Base-by-base conservation (phyloP, 805 yeast genomes). In the Zygoascus flipseniorum region DNA sequence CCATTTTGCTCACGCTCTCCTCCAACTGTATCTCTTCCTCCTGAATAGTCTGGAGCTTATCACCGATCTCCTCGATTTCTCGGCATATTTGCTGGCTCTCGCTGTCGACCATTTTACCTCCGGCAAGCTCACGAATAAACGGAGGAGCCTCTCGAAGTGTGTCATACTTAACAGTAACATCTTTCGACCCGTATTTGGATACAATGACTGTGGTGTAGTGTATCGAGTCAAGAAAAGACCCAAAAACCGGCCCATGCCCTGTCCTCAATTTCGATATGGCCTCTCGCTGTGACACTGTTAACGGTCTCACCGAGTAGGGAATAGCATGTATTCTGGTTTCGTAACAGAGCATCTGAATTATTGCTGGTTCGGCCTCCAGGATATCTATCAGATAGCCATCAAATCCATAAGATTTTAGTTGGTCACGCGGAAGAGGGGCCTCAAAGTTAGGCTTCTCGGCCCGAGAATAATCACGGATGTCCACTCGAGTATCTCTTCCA, bases 351-450 rank as follows among this genome's bases (percentile, higher is more conserved):
- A 86, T 88, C 52, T 76, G 74, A 50, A 88, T 64, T 1, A 92
- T 95, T 8, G 52, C 47, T 14, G 67, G 62, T 0, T 96, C 96
- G 0, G 96, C 98, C 2, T 69, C 67, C 2, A 92, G 62, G 57
- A 80, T 80, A 60, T 93, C 97, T 1, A 77, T 67, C 26, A 89
- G 59, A 62, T 80, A 87, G 0, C 96, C 93, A 52, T 86, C 96
- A 66, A 93, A 89, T 0, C 96, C 96, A 20, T 72, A 66, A 0
- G 53, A 37, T 31, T 57, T 61, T 1, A 89, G 60, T 48, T 74
- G 63, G 2, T 48, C 48, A 1, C 32, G 26, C 19, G 56, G 31
- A 43, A 63, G 52, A 6, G 64, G 62, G 14, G 26, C 44, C 11
- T 39, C 31, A 20, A 65, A 55, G 43, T 63, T 56, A 6, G 57